Evolutionary conservation across 306 rosid species (phyloP).

Genomic region (Erythrophleum fordii): DNA sequence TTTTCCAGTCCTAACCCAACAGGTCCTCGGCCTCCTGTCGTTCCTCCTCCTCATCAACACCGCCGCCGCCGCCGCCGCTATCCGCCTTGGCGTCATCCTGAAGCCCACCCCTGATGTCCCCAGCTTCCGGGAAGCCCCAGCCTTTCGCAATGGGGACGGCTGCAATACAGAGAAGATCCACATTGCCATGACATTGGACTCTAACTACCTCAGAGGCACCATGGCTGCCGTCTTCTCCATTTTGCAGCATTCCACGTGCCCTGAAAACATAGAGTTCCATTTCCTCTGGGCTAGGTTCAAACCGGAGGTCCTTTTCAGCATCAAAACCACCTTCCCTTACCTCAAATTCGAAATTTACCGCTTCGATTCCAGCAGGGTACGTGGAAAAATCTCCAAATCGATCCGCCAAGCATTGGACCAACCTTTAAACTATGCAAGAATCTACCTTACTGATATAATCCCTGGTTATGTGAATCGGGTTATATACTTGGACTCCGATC

Average conservation of each 20-base stretch:
- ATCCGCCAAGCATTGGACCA: constrained; percentile 86
- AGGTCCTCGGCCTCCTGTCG: constrained; percentile 16
- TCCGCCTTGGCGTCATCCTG: constrained; percentile 57
- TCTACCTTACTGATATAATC: constrained; percentile 71
- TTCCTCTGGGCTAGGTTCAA: constrained; percentile 75
- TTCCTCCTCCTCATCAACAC: neutral
- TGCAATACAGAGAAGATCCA: constrained; percentile 65
- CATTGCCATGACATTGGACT: constrained; percentile 82
- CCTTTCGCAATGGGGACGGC: constrained; percentile 60
- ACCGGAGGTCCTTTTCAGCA: constrained; percentile 61
- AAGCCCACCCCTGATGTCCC: constrained; percentile 53
- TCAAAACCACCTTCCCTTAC: constrained; percentile 80
- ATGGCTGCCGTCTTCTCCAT: constrained; percentile 84
- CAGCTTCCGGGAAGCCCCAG: constrained; percentile 75
- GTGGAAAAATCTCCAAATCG: constrained; percentile 77
- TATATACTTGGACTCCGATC: constrained; percentile 78
- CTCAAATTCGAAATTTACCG: constrained; percentile 72
- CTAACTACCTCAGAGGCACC: constrained; percentile 83
- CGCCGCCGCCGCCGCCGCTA: constrained; percentile 21
- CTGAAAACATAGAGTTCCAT: constrained; percentile 74
- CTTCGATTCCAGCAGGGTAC: constrained; percentile 64
- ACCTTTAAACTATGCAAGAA: constrained; percentile 81
- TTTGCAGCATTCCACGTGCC: constrained; percentile 78
- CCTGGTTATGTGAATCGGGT: constrained; percentile 70
- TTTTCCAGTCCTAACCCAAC: neutral